A percentile compares a stretch with the other conserved stretches of the same genome.
Conservation (phyloP, 805 yeast species). For the Saccharomycopsis sp. region DNA sequence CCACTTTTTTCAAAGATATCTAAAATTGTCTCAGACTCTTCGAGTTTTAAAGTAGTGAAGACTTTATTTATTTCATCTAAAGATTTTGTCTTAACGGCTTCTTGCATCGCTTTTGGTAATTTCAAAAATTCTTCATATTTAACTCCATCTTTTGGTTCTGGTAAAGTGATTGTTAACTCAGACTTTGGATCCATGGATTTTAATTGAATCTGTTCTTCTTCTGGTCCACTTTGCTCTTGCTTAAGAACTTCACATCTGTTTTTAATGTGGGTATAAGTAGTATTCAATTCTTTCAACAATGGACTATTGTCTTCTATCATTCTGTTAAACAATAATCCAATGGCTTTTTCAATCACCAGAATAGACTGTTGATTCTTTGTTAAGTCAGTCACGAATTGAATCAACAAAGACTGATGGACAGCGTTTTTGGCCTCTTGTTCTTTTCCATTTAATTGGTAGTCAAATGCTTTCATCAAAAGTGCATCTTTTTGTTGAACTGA, state of each 20-base stretch:
- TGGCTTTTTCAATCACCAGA: slow-evolving; percentile 22
- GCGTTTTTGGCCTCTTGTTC: slow-evolving; percentile 43
- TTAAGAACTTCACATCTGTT: slow-evolving; percentile 60
- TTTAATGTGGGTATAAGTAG: slow-evolving; percentile 67
- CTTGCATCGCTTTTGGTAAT: slow-evolving; percentile 53
- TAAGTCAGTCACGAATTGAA: slow-evolving; percentile 53
- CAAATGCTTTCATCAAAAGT: slow-evolving; percentile 86
- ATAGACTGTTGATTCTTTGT: slow-evolving; percentile 25
- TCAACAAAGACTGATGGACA: slow-evolving; percentile 69
- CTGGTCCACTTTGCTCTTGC: slow-evolving; percentile 32
- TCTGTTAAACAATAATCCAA: slow-evolving; percentile 59
- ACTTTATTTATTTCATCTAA: slow-evolving; percentile 77
- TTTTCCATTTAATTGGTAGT: slow-evolving; percentile 59
- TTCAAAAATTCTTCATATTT: slow-evolving; percentile 46
- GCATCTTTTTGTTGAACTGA: slow-evolving; percentile 85
- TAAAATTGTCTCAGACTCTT: slow-evolving; percentile 70
- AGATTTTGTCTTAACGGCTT: slow-evolving; percentile 60
- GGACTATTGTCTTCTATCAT: slow-evolving; percentile 53
- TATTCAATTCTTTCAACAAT: slow-evolving; percentile 56
- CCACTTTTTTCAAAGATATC: slow-evolving; percentile 71
- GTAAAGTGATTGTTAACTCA: slow-evolving; percentile 60
- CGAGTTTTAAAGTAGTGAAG: slow-evolving; percentile 60
- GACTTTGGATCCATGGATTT: slow-evolving; percentile 80
- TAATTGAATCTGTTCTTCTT: slow-evolving; percentile 61
- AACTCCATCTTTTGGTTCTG: slow-evolving; percentile 36